phyloP scores from a whole-genome alignment of 306 rosid genomes.

The Senna tora region DNA sequence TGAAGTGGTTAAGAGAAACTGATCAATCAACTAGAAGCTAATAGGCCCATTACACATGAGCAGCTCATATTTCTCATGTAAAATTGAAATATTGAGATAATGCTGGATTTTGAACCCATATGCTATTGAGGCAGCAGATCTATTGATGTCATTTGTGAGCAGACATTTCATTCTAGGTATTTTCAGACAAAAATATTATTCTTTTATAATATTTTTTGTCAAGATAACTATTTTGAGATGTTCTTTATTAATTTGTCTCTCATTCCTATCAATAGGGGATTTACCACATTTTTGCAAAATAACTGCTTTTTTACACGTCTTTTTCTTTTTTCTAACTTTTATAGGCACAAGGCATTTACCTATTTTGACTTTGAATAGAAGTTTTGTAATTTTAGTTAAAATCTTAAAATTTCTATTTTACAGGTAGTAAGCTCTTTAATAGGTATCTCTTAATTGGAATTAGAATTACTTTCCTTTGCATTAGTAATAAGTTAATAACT shows the following conservation, averaged over 20 bases:
- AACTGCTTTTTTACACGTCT: background rate
- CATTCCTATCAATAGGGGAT: background rate
- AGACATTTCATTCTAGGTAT: background rate
- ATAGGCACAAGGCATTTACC: too few relatives aligned
- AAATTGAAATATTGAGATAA: background rate
- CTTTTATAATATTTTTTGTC: background rate
- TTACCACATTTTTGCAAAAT: background rate
- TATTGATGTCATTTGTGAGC: background rate
- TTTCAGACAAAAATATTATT: too few relatives aligned
- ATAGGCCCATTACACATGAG: background rate
- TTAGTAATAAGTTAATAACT: background rate
- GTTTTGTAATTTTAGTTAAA: too few relatives aligned
- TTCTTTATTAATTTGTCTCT: background rate
- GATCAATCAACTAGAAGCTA: background rate
- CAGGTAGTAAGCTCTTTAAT: background rate
- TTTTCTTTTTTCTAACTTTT: too few relatives aligned
- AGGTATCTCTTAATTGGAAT: background rate
- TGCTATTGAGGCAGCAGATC: background rate
- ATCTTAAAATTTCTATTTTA: too few relatives aligned
- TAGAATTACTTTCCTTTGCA: background rate
- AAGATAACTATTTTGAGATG: background rate
- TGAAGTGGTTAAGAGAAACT: background rate
- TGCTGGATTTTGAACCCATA: background rate
- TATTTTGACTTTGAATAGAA: background rate
- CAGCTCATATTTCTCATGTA: background rate